Conservation (phyloP, 495 filamentous ascomycete species). For the Hypoxylon trugodes region DNA sequence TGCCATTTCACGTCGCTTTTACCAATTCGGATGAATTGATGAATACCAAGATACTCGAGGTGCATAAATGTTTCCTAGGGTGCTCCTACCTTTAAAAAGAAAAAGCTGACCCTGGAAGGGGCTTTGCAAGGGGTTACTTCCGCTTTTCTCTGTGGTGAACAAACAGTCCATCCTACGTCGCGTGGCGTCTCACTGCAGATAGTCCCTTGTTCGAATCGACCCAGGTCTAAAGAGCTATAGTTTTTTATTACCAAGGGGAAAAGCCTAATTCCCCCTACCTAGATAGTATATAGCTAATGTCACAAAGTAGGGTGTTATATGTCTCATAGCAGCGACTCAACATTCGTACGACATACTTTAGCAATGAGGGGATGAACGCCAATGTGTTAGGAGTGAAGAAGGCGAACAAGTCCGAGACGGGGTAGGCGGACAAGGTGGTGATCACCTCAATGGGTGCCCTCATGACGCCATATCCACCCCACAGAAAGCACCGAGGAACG, state of each 20-base stretch:
- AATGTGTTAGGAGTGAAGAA: not conserved
- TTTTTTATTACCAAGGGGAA: constrained; percentile 3
- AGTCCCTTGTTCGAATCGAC: constrained; percentile 15
- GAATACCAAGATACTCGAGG: too few species aligned
- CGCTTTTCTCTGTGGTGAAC: constrained; percentile 1
- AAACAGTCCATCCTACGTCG: constrained; percentile 11
- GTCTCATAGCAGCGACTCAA: too few species aligned
- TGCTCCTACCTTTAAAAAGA: constrained; percentile 11
- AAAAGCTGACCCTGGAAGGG: not conserved
- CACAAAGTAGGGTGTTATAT: not conserved
- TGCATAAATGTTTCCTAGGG: not conserved
- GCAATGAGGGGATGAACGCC: constrained; percentile 12
- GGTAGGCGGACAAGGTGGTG: constrained; percentile 22
- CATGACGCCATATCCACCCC: constrained; percentile 40
- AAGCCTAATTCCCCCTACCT: not conserved
- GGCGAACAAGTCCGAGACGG: not conserved
- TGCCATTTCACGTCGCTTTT: constrained; percentile 6
- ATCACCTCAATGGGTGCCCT: constrained; percentile 28
- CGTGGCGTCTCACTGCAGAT: constrained; percentile 11
- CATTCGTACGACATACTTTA: too few species aligned
- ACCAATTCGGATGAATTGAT: too few species aligned
- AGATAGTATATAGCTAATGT: not conserved
- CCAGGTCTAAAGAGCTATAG: constrained; percentile 16
- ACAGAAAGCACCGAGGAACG: constrained; percentile 20
- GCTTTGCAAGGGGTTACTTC: constrained; percentile 8